Evolutionary conservation across 1,284 basidiomycete genomes (phyloP), one percentile per base, ranked within the genome.

Genomic region (Pulchroboletus neoregius): DNA sequence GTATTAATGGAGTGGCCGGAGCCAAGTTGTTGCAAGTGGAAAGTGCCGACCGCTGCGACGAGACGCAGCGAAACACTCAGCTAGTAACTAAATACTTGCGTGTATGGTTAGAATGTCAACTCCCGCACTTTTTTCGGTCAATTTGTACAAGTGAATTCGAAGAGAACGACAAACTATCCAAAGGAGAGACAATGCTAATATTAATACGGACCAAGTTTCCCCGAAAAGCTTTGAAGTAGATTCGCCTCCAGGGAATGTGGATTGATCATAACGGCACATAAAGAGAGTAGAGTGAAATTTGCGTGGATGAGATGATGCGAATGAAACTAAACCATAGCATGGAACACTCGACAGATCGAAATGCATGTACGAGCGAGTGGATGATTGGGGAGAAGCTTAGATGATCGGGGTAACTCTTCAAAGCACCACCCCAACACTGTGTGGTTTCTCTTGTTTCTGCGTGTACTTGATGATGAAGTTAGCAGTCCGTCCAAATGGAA

Each of bases 131-230:
- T 31, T 22, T 11, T 26, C 13, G 12, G 30, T 13, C 11, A 2
- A 22, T 32, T 7, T 20, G 20, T 34, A 50, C 37, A 38, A 36
- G 40, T 32, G 52, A 48, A 49, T 40, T 24, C 23, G 15, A 38
- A 38, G 20, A n/a, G n/a, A n/a, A n/a, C n/a, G 20, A 44, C 11
- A n/a, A 23, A 8, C 18, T 15, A 26, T 20, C 15, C 18, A 20
- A 18, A 15, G 3, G 28, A 30, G 13, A 31, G 13, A 35, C 5
- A 36, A 39, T 33, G 37, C 31, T 38, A 31, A 36, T 59, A 41
- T 18, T 46, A 4, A 15, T 60, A 57, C 56, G 57, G 12, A 30
- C 32, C 39, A 26, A 16, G 9, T 22, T 9, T 20, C 23, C 20
- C 20, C 20, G n/a, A n/a, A 15, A 18, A 32, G n/a, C 10, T 36